Base-by-base conservation (phyloP, 2,329 filamentous ascomycete species). In the Xylariales sp. region DNA sequence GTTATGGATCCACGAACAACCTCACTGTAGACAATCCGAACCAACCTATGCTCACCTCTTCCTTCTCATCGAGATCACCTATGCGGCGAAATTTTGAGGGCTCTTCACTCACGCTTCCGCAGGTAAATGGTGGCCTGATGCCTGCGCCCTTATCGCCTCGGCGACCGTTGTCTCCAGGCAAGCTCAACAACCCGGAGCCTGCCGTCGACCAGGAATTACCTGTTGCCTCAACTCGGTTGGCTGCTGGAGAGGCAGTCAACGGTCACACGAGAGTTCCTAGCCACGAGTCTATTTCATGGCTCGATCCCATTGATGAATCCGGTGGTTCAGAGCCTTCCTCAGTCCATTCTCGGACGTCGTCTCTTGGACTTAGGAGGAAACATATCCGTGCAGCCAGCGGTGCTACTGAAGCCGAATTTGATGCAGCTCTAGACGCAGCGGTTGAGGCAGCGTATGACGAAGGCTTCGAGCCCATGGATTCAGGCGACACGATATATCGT, bases 371-470 rank as follows among this genome's bases (percentile, higher is more conserved):
- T 33, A 74, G 78, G 44, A 74, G 84, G 46, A 87, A 83, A 53
- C 83, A 85, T 47, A 76, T 88, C 37, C 78, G 84, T 33, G 72
- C 71, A 24, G 57, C 73, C 3, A 91, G 85, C 46, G 81, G 81
- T 30, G 80, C 76, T 20, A 93, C 88, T 0, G 88, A 95, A 57
- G 84, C 87, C 6, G 90, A 95, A 55, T 95, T 97, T 48, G 90
- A 96, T 61, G 89, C 88, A 7, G 93, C 93, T 4, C 72, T 97
- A 29, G 91, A 97, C 63, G 91, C 90, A 17, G 93, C 93, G 12
- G 90, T 97, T 7, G 93, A 97, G 61, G 91, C 91, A 35, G 93
- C 91, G 5, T 98, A 97, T 59, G 85, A 95, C 57, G 89, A 96
- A 45, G 87, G 87, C 1, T 86, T 88, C 46, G 89, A 95, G 55